Base-by-base conservation (phyloP, 805 yeast genomes). In the Candida khao-thaluensis region DNA sequence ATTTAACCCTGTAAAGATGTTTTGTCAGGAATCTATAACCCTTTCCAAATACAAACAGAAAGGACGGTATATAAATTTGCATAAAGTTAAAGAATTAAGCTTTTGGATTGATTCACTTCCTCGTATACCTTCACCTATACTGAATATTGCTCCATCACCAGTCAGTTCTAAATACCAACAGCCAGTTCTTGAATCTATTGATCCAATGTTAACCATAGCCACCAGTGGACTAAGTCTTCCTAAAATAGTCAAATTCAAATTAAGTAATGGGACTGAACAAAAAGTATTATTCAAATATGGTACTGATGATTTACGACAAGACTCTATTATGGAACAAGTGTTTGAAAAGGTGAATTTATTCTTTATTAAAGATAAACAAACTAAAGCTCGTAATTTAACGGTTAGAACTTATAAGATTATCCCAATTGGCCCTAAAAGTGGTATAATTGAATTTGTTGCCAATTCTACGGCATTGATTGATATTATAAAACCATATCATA, bases 281-380 rank as follows among this genome's bases (percentile, higher is more conserved):
- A 77, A 69, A 40, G 72, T 83, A 54, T 65, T 93, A 14, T 63
- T 90, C 48, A 93, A 93, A 56, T 87, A 87, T 17, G 89, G 95
- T 5, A 74, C 86, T 7, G 99, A 93, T 62, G 99, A 93, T 61
- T 65, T 93, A 37, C 68, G 98, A 37, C 99, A 95, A 61, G 99
- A 93, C 62, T 85, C 95, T 0, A 87, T 93, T 41, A 95, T 93
- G 99, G 95, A 91, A 57, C 98, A 93, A 56, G 98, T 91, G 1
- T 93, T 95, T 59, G 83, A 75, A 15, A 86, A 89, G 52, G 96
- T 89, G 11, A 89, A 90, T 53, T 60, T 68, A 10, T 74, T 88
- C 25, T 71, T 91, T 40, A 57, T 50, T 8, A 64, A 64, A 17
- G 79, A 85, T 52, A 70, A 71, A 37, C 76, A 75, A 22, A 71